Evolutionary conservation across 108 stramenopile genomes (phyloP), one percentile per base, ranked within the genome.

Genomic region (Cylindrotheca fusiformis): DNA sequence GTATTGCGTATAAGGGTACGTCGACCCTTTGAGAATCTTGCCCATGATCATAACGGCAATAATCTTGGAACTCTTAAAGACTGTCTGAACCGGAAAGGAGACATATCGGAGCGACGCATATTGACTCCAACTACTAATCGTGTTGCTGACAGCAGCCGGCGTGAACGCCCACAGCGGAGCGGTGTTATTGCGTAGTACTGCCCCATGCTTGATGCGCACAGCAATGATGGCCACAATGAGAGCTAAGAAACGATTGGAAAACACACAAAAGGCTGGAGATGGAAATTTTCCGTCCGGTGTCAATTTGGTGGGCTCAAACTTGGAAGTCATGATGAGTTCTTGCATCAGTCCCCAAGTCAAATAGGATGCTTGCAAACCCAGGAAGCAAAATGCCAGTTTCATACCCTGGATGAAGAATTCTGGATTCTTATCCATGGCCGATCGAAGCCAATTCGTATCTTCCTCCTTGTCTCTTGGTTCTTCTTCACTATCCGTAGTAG

Each of bases 31-130:
- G 52, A 97, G 75, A 14, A 72, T 22, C 32, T 68, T 76, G 0
- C 98, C 98, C 98, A 99, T 98, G 45, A 98, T 75, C 99, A 99
- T 99, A 68, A 99, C 97, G 8, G 99, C 97, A 31, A 98, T 97
- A 50, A 99, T 93, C 88, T 99, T 99, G 68, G 87, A 93, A 46
- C 81, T 79, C 74, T 99, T 99, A 76, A 96, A 94, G 55, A 99
- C 87, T 1, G 97, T 96, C 79, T 97, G 94, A 22, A 96, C 94
- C 25, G 99, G 99, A 71, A 99, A 99, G 49, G 91, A 88, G 3
- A 99, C 97, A 71, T 97, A 99, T 57, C 86, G 69, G 33, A 99
- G 86, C 4, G 94, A 90, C 21, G 95, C 95, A 70, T 98, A 98
- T 77, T 99, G 97, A 70, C 88, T 83, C 95, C 96, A 99, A 19